These are phyloP conservation scores for Emergomyces africanus DNA, from an alignment of 2,329 filamentous ascomycete genomes.

Conservation along the genomic window DNA sequence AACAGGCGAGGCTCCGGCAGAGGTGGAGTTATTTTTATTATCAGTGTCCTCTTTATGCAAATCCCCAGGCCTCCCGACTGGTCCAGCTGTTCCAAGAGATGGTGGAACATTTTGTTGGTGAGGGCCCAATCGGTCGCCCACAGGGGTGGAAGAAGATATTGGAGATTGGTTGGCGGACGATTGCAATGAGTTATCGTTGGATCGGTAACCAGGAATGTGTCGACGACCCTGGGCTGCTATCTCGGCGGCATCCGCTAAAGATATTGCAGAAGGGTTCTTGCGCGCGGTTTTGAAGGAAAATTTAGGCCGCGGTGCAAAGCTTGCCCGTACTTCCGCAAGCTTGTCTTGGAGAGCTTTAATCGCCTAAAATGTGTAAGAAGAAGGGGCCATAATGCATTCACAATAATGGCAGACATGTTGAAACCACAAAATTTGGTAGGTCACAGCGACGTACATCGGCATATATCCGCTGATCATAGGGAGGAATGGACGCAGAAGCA, in stretches of 20 bases:
- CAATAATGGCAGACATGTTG: neutral
- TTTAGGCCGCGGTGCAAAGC: conserved; percentile 59
- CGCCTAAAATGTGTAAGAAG: conserved; percentile 36
- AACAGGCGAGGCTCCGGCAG: conserved; percentile 37
- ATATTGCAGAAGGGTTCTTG: conserved; percentile 43
- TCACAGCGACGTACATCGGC: conserved; percentile 45
- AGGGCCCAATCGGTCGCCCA: conserved; percentile 23
- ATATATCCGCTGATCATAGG: conserved; percentile 83
- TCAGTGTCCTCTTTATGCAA: neutral
- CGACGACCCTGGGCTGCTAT: conserved; percentile 37
- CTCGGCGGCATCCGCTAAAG: conserved; percentile 35
- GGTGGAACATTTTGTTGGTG: conserved; percentile 7
- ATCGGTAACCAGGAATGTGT: conserved; percentile 30
- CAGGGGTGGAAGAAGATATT: conserved; percentile 23
- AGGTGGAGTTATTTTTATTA: neutral
- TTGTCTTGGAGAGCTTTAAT: conserved; percentile 72
- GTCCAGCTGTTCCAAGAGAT: neutral
- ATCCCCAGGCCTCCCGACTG: too few species aligned
- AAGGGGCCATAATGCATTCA: neutral
- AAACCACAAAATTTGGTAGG: conserved; percentile 11
- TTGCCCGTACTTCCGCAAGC: conserved; percentile 55
- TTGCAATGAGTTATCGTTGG: conserved; percentile 27
- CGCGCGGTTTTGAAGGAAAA: conserved; percentile 63
- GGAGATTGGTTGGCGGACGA: conserved; percentile 26
- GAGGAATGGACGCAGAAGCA: conserved; percentile 65